A percentile compares a stretch with the other conserved stretches of the same genome.
These are phyloP conservation scores for Elongisporangium anandrum DNA, from an alignment of 352 stramenopile species.

Conservation along the genomic window DNA sequence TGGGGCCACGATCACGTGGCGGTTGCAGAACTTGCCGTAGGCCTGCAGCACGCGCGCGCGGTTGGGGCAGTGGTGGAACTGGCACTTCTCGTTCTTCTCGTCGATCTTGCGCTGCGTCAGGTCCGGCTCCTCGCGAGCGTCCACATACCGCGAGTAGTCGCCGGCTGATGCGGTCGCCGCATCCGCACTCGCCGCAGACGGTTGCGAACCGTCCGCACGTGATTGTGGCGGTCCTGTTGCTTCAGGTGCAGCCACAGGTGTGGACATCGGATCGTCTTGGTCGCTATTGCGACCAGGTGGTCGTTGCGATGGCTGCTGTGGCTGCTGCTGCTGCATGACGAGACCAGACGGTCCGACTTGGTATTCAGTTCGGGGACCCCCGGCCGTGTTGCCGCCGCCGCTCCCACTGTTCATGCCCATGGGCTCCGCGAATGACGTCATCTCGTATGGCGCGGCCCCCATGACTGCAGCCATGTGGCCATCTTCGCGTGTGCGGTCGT, in stretches of 20 bases:
- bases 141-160: slow-evolving; percentile 29
- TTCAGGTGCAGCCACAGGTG: background rate
- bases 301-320: background rate
- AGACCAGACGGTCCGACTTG: background rate
- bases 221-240: background rate
- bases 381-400: background rate
- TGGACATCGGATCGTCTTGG: background rate
- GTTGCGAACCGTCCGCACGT: background rate
- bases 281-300: background rate
- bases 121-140: slow-evolving; percentile 41
- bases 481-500: slow-evolving; percentile 2
- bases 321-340: slow-evolving; percentile 1
- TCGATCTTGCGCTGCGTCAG: slow-evolving; percentile 55
- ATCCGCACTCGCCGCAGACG: background rate
- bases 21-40: slow-evolving; percentile 85
- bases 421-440: slow-evolving; percentile 27
- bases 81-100: slow-evolving; percentile 61
- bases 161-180: background rate
- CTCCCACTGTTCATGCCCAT: slow-evolving; percentile 7
- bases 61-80: slow-evolving; percentile 76
- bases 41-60: slow-evolving; percentile 67
- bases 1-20: slow-evolving; percentile 79
- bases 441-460: slow-evolving; percentile 27
- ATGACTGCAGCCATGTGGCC: slow-evolving; percentile 20
- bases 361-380: background rate